Conservation (phyloP, 2,329 filamentous ascomycete genomes). For the Pyrenochaeta sp. region DNA sequence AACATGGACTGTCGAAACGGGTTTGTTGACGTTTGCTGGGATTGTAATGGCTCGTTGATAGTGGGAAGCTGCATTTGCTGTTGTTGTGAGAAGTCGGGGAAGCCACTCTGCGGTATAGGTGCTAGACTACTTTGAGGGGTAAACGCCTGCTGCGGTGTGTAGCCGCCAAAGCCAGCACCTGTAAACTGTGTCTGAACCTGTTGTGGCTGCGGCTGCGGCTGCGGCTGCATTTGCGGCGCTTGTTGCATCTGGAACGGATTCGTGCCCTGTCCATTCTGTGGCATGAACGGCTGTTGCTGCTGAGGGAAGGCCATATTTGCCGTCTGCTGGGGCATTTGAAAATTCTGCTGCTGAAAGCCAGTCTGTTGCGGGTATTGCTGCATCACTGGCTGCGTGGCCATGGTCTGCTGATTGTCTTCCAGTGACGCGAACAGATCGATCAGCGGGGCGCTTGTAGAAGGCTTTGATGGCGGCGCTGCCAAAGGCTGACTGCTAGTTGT, state of each 20-base stretch:
- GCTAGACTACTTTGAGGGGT: constrained; percentile 53
- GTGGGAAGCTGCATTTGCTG: constrained; percentile 38
- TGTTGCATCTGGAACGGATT: constrained; percentile 87
- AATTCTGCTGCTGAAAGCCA: constrained; percentile 31
- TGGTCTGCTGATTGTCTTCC: constrained; percentile 48
- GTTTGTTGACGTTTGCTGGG: constrained; percentile 74
- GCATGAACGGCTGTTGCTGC: constrained; percentile 63
- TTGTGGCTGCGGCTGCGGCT: constrained; percentile 49
- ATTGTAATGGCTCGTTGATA: constrained; percentile 55
- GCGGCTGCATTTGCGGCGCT: constrained; percentile 58
- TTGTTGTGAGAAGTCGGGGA: constrained; percentile 56
- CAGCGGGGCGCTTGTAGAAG: constrained; percentile 35
- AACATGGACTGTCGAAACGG: constrained; percentile 95
- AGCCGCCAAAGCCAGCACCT: constrained; percentile 85
- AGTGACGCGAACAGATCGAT: constrained; percentile 47
- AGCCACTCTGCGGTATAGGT: constrained; percentile 60
- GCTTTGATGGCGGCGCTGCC: constrained; percentile 25
- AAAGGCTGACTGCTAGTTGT: constrained; percentile 35
- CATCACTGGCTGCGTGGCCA: constrained; percentile 43
- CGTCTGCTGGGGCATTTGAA: constrained; percentile 54
- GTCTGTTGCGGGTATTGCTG: constrained; percentile 46
- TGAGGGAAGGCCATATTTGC: constrained; percentile 37
- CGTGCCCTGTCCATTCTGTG: constrained; percentile 71
- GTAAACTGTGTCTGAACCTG: constrained; percentile 69
- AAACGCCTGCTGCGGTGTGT: constrained; percentile 70